Percentiles rank a stretch among this genome's conserved stretches.
These are phyloP conservation scores for Phytophthora sojae DNA, from an alignment of 352 stramenopile genomes.

Conservation along the genomic window DNA sequence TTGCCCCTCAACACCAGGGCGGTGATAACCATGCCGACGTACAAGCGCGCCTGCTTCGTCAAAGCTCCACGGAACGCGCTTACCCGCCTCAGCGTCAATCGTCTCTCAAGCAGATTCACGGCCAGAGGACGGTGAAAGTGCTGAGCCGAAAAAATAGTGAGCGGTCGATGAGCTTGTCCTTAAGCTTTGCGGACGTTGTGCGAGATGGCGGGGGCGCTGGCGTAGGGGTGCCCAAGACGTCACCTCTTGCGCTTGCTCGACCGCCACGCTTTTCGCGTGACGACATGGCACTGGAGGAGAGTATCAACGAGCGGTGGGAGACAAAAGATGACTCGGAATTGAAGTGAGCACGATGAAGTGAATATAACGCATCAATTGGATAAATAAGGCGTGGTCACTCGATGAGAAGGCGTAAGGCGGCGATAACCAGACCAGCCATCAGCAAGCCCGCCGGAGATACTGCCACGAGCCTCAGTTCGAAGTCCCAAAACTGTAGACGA, in stretches of 20 bases:
- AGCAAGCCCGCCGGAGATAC: background rate
- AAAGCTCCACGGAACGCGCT: conserved; percentile 19
- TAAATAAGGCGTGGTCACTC: conserved; percentile 51
- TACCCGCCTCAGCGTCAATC: conserved; percentile 25
- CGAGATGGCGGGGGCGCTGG: conserved; percentile 52
- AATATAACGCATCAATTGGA: conserved; percentile 27
- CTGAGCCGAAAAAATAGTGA: conserved; percentile 68
- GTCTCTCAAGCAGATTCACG: conserved; percentile 34
- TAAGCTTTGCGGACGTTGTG: conserved; percentile 90
- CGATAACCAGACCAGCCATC: background rate
- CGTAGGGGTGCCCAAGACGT: conserved; percentile 48
- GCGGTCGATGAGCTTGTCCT: conserved; percentile 87
- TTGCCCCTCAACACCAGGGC: conserved; percentile 37
- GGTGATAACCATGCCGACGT: conserved; percentile 24
- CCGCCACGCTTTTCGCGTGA: conserved; percentile 56
- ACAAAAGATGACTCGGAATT: conserved; percentile 75
- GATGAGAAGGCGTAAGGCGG: conserved; percentile 2
- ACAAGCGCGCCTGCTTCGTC: conserved; percentile 18
- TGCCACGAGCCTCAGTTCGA: conserved; percentile 20
- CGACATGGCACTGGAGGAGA: conserved; percentile 66
- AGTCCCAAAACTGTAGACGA: conserved; percentile 73
- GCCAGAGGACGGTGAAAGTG: conserved; percentile 30
- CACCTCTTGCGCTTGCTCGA: conserved; percentile 50
- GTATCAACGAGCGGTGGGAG: conserved; percentile 75
- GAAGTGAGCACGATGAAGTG: conserved; percentile 42